phyloP scores from a whole-genome alignment of 2,329 filamentous ascomycete species.

The Zymoseptoria brevis region DNA sequence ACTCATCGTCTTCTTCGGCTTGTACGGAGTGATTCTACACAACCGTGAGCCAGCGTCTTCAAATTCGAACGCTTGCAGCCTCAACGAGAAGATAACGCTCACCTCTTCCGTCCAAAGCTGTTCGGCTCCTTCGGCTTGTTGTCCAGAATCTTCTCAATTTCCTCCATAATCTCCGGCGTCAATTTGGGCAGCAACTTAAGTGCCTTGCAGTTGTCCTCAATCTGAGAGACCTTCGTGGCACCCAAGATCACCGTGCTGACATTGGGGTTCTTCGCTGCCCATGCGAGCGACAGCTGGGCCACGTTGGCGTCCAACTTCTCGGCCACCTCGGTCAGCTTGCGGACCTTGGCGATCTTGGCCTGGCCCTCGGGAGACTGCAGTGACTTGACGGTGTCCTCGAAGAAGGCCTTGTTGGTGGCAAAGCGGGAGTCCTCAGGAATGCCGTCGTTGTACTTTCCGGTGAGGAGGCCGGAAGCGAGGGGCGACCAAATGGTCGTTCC shows the following conservation, averaged over 20 bases:
- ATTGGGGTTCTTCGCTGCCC: constrained; percentile 51
- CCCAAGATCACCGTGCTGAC: constrained; percentile 52
- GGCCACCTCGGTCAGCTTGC: constrained; percentile 44
- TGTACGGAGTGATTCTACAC: background rate
- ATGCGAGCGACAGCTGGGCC: constrained; percentile 50
- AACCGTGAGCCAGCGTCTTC: constrained; percentile 1
- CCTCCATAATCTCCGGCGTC: constrained; percentile 33
- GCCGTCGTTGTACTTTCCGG: constrained; percentile 58
- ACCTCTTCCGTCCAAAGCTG: constrained; percentile 32
- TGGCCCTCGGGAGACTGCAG: constrained; percentile 44
- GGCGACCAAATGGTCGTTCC: constrained; percentile 52
- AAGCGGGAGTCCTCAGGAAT: constrained; percentile 55
- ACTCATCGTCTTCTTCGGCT: constrained; percentile 5
- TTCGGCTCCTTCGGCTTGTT: constrained; percentile 32
- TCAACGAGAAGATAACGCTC: constrained; percentile 7
- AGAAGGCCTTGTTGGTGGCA: constrained; percentile 50
- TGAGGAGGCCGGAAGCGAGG: constrained; percentile 50
- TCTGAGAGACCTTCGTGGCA: constrained; percentile 41
- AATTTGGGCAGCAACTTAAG: constrained; percentile 35
- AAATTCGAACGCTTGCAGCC: background rate
- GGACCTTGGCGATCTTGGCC: constrained; percentile 51
- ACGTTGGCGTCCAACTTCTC: constrained; percentile 42
- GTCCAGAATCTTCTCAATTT: constrained; percentile 38
- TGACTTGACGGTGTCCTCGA: constrained; percentile 48
- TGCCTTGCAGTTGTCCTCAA: constrained; percentile 43